Evolutionary conservation across 176 grass and related monocot genomes (phyloP), one percentile per base, ranked within the genome.

Genomic region (Tillandsia leiboldiana): DNA sequence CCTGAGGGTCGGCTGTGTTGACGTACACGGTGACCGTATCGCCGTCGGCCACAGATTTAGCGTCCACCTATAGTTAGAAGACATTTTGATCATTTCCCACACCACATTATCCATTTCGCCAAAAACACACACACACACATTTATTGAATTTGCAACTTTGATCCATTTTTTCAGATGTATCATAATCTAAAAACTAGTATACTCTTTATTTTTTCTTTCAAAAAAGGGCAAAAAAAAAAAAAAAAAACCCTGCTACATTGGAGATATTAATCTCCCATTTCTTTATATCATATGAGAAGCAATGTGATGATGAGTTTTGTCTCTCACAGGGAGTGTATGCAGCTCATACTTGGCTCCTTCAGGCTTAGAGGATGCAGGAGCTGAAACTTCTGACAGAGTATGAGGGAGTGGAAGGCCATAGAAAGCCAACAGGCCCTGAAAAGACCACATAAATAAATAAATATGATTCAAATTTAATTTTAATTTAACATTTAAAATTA

Each of bases 21-120:
- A 89, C 86, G 67, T 90, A 89, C 50, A 96, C 86, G 0, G 83
- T 90, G 49, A 96, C 73, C 0, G 93, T 96, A 58, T 96, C 93
- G 2, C 93, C 93, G 0, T 96, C 88, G 0, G 73, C 69, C 47
- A 96, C 82, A 72, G 75, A 72, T 48, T 83, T 90, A 2, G 64
- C 66, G 71, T 96, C 84, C 56, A 96, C 86, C 92, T 91, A 80
- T 64, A 18, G 72, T 48, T 10, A 68, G 2, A 10, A 75, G 51
- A 11, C 27, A 49, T 10, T 49, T 10, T 29, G n/a, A 26, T 76
- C 57, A 76, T 50, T 17, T 59, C 6, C 4, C 15, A 15, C 6
- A 59, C 20, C n/a, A 9, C 14, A 14, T 12, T 18, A 3, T 33
- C 29, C 29, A 33, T 33, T 33, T 33, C 29, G 5, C 29, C 0